These are phyloP conservation scores for Striga hermonthica DNA, from an alignment of 305 asterid genomes.

Conservation along the genomic window DNA sequence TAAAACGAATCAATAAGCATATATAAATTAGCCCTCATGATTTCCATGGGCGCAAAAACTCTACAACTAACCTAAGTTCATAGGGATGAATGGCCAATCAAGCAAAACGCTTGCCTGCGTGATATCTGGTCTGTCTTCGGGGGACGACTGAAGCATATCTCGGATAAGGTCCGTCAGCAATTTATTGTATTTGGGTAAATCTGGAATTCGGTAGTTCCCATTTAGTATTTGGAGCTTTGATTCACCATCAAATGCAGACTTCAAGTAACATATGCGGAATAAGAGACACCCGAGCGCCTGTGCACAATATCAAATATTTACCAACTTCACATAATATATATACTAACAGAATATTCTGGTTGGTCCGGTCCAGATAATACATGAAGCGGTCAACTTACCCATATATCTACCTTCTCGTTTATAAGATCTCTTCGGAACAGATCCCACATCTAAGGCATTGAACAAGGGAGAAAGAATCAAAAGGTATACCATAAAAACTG, in stretches of 20 bases:
- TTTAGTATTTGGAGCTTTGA: slow-evolving; percentile 90
- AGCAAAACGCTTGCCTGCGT: slow-evolving; percentile 98
- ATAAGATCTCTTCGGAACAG: slow-evolving; percentile 74
- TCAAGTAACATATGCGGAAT: slow-evolving; percentile 84
- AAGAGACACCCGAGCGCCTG: slow-evolving; percentile 98
- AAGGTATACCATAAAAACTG: slow-evolving; percentile 33
- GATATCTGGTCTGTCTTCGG: slow-evolving; percentile 90
- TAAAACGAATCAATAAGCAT: slow-evolving; percentile 36
- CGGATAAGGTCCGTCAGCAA: slow-evolving; percentile 60
- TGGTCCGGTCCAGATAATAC: slow-evolving; percentile 19
- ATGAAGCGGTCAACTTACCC: slow-evolving; percentile 62
- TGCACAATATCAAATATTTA: slow-evolving; percentile 26
- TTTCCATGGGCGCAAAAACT: slow-evolving; percentile 53
- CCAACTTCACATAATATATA: slow-evolving; percentile 20
- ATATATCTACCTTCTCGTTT: slow-evolving; percentile 90
- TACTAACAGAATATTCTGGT: slow-evolving; percentile 6
- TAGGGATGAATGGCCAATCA: slow-evolving; percentile 90
- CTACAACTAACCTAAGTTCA: slow-evolving; percentile 86
- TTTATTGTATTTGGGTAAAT: slow-evolving; percentile 74
- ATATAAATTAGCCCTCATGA: slow-evolving; percentile 53
- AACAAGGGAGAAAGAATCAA: slow-evolving; percentile 40
- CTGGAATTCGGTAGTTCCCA: slow-evolving; percentile 91
- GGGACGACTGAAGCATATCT: slow-evolving; percentile 85
- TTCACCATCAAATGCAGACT: slow-evolving; percentile 95
- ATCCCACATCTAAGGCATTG: slow-evolving; percentile 91